phyloP scores from a whole-genome alignment of 2,329 filamentous ascomycete species.

The Calonectria naviculata region DNA sequence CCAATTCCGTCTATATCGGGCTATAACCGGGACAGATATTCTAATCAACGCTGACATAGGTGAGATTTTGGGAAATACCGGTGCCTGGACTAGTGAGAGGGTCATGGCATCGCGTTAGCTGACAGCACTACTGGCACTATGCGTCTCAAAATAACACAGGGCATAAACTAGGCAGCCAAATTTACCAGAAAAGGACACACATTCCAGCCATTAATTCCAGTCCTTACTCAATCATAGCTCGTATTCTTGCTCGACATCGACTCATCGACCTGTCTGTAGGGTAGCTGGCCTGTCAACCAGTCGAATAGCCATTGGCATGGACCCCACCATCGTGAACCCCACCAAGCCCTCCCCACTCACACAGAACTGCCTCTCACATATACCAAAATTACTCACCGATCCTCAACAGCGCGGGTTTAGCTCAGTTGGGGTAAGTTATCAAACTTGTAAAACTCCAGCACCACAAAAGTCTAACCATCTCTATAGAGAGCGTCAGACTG shows the following conservation, averaged over 20 bases:
- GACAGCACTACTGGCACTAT: not conserved
- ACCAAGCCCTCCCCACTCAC: not conserved
- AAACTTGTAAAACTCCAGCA: no score
- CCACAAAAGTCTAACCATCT: no score
- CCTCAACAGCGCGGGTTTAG: slow-evolving; percentile 43
- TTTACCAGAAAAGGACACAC: not conserved
- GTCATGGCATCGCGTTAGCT: not conserved
- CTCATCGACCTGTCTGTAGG: not conserved
- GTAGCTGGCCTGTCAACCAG: not conserved
- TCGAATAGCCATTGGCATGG: not conserved
- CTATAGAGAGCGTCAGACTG: not conserved
- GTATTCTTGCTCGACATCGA: not conserved
- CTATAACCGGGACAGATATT: not conserved
- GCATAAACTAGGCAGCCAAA: not conserved
- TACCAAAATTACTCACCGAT: fast-evolving
- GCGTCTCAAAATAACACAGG: not conserved
- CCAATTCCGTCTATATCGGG: not conserved
- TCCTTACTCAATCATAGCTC: not conserved
- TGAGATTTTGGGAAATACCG: not conserved
- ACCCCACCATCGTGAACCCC: slow-evolving; percentile 1
- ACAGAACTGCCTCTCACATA: not conserved
- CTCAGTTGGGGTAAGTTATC: slow-evolving; percentile 45
- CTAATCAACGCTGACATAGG: not conserved
- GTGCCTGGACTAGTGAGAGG: not conserved
- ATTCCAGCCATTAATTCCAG: no score